These are phyloP conservation scores for Vitis rupestris DNA, from an alignment of 164 flowering plant genomes.

Conservation along the genomic window DNA sequence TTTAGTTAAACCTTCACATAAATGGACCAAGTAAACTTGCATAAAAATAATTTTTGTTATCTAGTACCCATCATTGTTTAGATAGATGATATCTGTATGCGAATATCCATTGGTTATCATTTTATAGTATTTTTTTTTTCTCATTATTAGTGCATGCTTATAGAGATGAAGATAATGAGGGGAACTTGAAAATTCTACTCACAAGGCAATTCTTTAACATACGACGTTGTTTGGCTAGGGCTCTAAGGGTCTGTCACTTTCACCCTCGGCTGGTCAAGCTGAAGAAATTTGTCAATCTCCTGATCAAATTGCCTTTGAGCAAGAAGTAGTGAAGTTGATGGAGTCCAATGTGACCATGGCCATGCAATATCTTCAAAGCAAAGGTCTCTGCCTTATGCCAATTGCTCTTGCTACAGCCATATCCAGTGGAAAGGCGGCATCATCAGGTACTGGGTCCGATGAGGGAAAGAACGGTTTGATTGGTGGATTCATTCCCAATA, in stretches of 20 bases:
- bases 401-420: slow-evolving; percentile 26
- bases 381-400: slow-evolving; percentile 34
- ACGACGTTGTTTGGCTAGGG: slow-evolving; percentile 4
- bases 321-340: slow-evolving; percentile 27
- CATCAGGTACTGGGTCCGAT: slow-evolving; percentile 1
- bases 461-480: slow-evolving; percentile 6
- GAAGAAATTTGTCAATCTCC: slow-evolving; percentile 12
- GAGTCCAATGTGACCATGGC: slow-evolving; percentile 23
- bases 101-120: too few species aligned
- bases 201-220: background rate
- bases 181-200: background rate
- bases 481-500: background rate
- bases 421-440: slow-evolving; percentile 15
- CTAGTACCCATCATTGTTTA: too few species aligned
- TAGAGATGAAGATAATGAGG: background rate
- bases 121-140: too few species aligned
- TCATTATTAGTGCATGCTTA: background rate
- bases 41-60: too few species aligned
- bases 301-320: slow-evolving; percentile 20
- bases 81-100: too few species aligned
- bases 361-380: slow-evolving; percentile 26
- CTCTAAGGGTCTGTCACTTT: slow-evolving; percentile 15
- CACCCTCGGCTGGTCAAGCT: slow-evolving; percentile 15
- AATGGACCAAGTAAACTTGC: too few species aligned
- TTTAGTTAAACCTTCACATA: too few species aligned